phyloP scores from a whole-genome alignment of 768 basidiomycete genomes.

The Leccinellum rugosiceps region DNA sequence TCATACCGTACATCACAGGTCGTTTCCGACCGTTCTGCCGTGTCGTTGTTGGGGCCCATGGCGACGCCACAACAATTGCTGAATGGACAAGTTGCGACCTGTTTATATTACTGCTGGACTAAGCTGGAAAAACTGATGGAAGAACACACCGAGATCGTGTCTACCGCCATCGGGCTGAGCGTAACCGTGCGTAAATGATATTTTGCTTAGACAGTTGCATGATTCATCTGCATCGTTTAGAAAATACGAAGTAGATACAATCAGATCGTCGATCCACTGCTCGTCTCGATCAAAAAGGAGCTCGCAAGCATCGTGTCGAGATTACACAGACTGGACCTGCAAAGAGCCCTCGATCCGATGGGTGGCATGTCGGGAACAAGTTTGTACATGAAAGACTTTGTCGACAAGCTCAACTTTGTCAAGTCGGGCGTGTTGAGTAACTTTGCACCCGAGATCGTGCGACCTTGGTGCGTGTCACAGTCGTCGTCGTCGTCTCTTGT shows the following conservation, averaged over 20 bases:
- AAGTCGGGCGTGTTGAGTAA: conserved; percentile 74
- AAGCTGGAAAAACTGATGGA: conserved; percentile 24
- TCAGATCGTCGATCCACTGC: conserved; percentile 57
- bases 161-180: conserved; percentile 49
- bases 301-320: conserved; percentile 73
- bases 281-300: conserved; percentile 74
- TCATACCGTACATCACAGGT: conserved; percentile 41
- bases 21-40: conserved; percentile 68
- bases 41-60: conserved; percentile 67
- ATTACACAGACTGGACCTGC: conserved; percentile 83
- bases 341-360: conserved; percentile 64
- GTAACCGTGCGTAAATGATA: conserved; percentile 48
- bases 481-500: neutral
- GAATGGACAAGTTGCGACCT: conserved; percentile 78
- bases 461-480: conserved; percentile 58
- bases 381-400: conserved; percentile 81
- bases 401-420: conserved; percentile 77
- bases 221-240: conserved; percentile 6
- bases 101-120: conserved; percentile 39
- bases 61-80: conserved; percentile 75
- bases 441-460: conserved; percentile 70
- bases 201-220: neutral
- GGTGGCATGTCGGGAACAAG: conserved; percentile 53
- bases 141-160: conserved; percentile 39
- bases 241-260: conserved; percentile 42